Evolutionary conservation across 2,329 filamentous ascomycete genomes (phyloP).

Genomic region (Pestalotiopsis sp.): DNA sequence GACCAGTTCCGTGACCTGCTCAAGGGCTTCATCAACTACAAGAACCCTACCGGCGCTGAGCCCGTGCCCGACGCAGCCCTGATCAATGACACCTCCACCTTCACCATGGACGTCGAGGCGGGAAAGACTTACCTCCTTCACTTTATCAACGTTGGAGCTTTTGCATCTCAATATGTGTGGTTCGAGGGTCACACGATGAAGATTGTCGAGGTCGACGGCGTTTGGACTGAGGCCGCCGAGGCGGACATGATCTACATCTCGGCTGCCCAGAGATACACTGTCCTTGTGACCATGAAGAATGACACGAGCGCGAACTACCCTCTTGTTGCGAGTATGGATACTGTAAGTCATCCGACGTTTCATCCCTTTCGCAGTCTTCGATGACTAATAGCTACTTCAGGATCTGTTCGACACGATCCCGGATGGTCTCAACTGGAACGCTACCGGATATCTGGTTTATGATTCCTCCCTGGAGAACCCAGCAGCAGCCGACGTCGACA

Average conservation of each 20-base stretch:
- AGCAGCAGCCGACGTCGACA: slow-evolving; percentile 56
- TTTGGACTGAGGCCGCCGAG: slow-evolving; percentile 64
- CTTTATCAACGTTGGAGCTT: slow-evolving; percentile 74
- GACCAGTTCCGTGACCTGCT: slow-evolving; percentile 53
- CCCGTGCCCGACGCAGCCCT: slow-evolving; percentile 70
- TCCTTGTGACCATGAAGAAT: slow-evolving; percentile 65
- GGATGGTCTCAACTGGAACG: slow-evolving; percentile 66
- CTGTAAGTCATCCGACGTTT: slow-evolving; percentile 40
- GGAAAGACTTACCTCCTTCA: slow-evolving; percentile 74
- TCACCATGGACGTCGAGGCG: slow-evolving; percentile 61
- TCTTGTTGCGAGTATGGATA: slow-evolving; percentile 72
- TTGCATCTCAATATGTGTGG: slow-evolving; percentile 68
- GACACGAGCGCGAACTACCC: slow-evolving; percentile 65
- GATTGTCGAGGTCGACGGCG: slow-evolving; percentile 74
- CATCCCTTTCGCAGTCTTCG: too few relatives aligned
- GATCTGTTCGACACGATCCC: slow-evolving; percentile 72
- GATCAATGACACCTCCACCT: slow-evolving; percentile 70
- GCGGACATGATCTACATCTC: slow-evolving; percentile 68
- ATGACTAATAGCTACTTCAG: slow-evolving; percentile 35
- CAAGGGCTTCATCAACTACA: slow-evolving; percentile 51
- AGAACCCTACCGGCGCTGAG: slow-evolving; percentile 60
- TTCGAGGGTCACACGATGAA: slow-evolving; percentile 68
- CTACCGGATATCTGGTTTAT: slow-evolving; percentile 67
- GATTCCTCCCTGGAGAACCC: slow-evolving; percentile 48
- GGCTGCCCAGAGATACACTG: slow-evolving; percentile 68